Percentiles rank a stretch among this genome's conserved stretches.
Conservation (phyloP, 768 basidiomycete genomes). For the Lactarius pseudohatsudake region DNA sequence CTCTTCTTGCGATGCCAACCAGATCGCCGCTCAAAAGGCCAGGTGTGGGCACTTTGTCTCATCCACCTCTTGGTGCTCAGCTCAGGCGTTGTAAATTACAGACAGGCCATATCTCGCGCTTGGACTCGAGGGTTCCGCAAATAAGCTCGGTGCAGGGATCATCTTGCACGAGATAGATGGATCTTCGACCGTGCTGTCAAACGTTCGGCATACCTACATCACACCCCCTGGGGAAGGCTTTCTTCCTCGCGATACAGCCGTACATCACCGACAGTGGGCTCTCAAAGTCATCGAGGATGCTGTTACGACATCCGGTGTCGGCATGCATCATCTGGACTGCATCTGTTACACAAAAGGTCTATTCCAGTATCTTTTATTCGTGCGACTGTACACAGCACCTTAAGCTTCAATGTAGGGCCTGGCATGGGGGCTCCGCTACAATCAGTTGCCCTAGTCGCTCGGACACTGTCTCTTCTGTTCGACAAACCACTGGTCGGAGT, state of each 20-base stretch:
- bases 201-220: conserved; percentile 97
- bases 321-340: conserved; percentile 81
- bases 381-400: neutral
- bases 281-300: conserved; percentile 79
- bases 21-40: conserved; percentile 25
- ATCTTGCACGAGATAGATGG: conserved; percentile 80
- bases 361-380: conserved; percentile 4
- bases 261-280: conserved; percentile 94
- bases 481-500: conserved; percentile 93
- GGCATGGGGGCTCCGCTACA: conserved; percentile 98
- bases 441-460: conserved; percentile 90
- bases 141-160: conserved; percentile 94
- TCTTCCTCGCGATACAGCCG: conserved; percentile 91
- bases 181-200: conserved; percentile 77
- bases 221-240: conserved; percentile 99
- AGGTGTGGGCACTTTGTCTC: conserved; percentile 14
- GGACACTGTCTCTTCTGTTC: conserved; percentile 85
- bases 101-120: conserved; percentile 80
- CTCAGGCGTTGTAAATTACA: conserved; percentile 32
- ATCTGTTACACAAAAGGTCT: conserved; percentile 97
- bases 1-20: conserved; percentile 19
- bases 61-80: neutral
- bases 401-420: conserved; percentile 60
- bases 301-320: conserved; percentile 61
- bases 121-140: conserved; percentile 96